Base-by-base conservation (phyloP, 257 asterid species). In the Cinchona pubescens region DNA sequence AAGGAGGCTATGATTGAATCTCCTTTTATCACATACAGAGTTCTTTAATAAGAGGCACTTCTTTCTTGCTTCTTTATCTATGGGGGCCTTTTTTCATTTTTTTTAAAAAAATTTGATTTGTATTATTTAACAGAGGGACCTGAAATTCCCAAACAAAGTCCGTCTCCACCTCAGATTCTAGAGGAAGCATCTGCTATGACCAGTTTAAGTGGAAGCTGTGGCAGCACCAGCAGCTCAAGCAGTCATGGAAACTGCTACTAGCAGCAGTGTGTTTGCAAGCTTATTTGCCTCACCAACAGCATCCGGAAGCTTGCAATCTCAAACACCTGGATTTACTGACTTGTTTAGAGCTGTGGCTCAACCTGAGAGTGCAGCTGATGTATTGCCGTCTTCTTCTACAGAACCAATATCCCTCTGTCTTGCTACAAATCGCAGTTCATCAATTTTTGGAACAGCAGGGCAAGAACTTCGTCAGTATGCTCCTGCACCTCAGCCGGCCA, bases 391-490 rank as follows among this genome's bases (percentile, higher is more conserved):
- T 37, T 81, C 92, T 25, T 83, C 92, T 18, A 72, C 90, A 15
- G 96, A 92, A 51, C 88, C 94, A 8, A 37, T 87, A 56, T 80
- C 92, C 43, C 92, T 87, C 61, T 83, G 93, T 82, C 90, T 91
- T 21, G 85, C 88, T 3, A 85, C 85, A 77, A 86, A 83, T 78
- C 94, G 88, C 35, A 86, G 90, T 11, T 85, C 95, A 2, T 83
- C 92, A 0, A 78, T 86, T 51, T 89, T 86, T 34, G 88, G 84
- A 46, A 65, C 86, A 29, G 83, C 76, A 30, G 92, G 91, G 60
- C 94, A 86, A 81, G 96, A 89, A 29, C 87, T 85, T 2, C 74
- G 93, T 86, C 97, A 88, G 75, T 87, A 90, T 64, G 87, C 89
- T 29, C 83, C 85, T 0, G 60, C 85, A 55, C 83, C 90, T 3